Percentiles rank a stretch among this genome's conserved stretches.
Evolutionary conservation across 2,329 filamentous ascomycete species (phyloP).

Genomic region (Rutstroemia sp.): DNA sequence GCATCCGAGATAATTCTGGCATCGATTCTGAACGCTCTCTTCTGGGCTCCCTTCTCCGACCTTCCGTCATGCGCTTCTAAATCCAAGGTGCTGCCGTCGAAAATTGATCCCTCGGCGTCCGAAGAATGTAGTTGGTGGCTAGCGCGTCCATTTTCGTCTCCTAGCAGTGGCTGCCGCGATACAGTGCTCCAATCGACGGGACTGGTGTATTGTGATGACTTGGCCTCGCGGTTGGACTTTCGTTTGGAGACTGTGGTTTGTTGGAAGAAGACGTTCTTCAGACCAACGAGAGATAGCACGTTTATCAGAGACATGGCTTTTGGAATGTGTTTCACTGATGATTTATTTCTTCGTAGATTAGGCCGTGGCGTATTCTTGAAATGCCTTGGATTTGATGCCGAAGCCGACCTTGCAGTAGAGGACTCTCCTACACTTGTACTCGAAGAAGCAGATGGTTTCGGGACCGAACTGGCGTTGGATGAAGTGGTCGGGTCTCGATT

Average conservation of each 20-base stretch:
- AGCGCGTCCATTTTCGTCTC: background rate
- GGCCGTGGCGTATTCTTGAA: background rate
- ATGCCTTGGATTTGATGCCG: background rate
- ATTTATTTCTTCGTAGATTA: background rate
- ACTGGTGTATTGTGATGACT: slow-evolving; percentile 2
- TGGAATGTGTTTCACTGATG: background rate
- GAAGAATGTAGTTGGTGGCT: background rate
- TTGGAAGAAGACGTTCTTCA: slow-evolving; percentile 29
- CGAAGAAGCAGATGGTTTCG: background rate
- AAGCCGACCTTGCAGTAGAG: background rate
- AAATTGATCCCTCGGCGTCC: background rate
- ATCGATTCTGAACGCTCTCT: slow-evolving; percentile 25
- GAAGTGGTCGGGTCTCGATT: background rate
- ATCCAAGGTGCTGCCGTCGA: slow-evolving; percentile 15
- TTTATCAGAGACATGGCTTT: slow-evolving; percentile 26
- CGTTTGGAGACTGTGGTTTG: slow-evolving; percentile 17
- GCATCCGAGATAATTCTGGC: slow-evolving; percentile 40
- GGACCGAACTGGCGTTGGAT: background rate
- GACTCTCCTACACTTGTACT: background rate
- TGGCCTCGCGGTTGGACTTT: slow-evolving; percentile 1
- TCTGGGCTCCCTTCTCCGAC: slow-evolving; percentile 16
- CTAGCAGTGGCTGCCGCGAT: slow-evolving; percentile 17
- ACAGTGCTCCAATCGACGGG: slow-evolving; percentile 13
- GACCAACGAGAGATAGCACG: background rate
- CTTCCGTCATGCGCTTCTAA: slow-evolving; percentile 19